Conservation (phyloP, 495 filamentous ascomycete species). For the Chlorociboria aeruginascens region DNA sequence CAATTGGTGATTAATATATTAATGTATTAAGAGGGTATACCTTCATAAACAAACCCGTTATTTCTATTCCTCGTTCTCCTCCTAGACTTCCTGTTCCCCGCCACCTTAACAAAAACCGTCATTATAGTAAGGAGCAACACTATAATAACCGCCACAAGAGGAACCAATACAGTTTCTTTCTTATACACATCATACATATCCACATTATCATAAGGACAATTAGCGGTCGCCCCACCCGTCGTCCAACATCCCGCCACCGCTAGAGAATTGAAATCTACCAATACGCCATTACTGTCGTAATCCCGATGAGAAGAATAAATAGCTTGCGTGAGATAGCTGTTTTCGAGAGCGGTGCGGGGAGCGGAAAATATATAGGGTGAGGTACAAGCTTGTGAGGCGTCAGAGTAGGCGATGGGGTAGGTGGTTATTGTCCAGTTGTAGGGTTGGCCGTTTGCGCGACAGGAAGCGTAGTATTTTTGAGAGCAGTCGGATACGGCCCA, state of each 20-base stretch:
- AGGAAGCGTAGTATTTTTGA: slow-evolving; percentile 36
- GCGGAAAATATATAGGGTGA: slow-evolving; percentile 31
- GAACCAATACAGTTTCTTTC: slow-evolving; percentile 20
- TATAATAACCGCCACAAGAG: slow-evolving; percentile 45
- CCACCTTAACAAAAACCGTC: slow-evolving; percentile 53
- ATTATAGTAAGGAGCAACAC: slow-evolving; percentile 45
- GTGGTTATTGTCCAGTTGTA: slow-evolving; percentile 44
- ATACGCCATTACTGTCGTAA: slow-evolving; percentile 27
- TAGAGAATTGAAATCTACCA: slow-evolving; percentile 48
- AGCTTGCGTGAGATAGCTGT: slow-evolving; percentile 35
- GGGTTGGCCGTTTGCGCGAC: slow-evolving; percentile 35
- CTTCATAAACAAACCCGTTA: slow-evolving; percentile 55
- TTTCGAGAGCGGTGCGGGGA: slow-evolving; percentile 51
- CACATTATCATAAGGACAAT: slow-evolving; percentile 41
- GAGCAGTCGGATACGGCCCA: slow-evolving; percentile 47
- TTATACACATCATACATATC: slow-evolving; percentile 21
- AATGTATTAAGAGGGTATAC: slow-evolving; percentile 33
- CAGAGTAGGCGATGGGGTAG: slow-evolving; percentile 24
- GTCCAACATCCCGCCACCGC: slow-evolving; percentile 48
- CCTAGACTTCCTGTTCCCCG: slow-evolving; percentile 41
- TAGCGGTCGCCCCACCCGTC: slow-evolving; percentile 32
- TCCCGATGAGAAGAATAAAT: slow-evolving; percentile 15
- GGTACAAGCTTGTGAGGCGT: slow-evolving; percentile 24
- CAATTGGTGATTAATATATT: neutral
- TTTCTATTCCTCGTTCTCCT: slow-evolving; percentile 30